These are phyloP conservation scores for Hylodesmum podocarpum DNA, from an alignment of 306 rosid genomes.

Conservation along the genomic window DNA sequence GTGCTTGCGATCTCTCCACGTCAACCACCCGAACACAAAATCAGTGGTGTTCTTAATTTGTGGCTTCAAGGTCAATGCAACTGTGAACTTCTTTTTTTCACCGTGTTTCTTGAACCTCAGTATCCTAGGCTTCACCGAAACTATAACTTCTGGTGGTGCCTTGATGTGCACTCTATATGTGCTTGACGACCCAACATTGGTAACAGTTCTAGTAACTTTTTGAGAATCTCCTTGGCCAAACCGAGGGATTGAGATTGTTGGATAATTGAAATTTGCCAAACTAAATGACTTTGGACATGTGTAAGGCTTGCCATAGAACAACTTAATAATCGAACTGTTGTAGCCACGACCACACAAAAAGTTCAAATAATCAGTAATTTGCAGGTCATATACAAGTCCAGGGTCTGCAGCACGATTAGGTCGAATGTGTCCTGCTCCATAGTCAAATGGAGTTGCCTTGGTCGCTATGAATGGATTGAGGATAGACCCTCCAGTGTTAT, in stretches of 20 bases:
- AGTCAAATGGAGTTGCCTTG: constrained; percentile 49
- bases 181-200: constrained; percentile 56
- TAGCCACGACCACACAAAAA: constrained; percentile 59
- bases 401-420: constrained; percentile 62
- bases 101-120: constrained; percentile 39
- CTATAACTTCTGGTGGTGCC: constrained; percentile 34
- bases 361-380: constrained; percentile 48
- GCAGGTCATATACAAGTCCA: constrained; percentile 60
- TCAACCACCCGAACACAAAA: constrained; percentile 39
- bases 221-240: not conserved
- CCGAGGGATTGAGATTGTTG: constrained; percentile 45
- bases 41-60: not conserved
- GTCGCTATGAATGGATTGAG: not conserved
- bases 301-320: constrained; percentile 26
- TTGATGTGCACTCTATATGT: constrained; percentile 33
- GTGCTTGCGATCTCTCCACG: constrained; percentile 46
- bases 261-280: constrained; percentile 57
- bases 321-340: constrained; percentile 9
- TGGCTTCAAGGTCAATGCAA: constrained; percentile 18
- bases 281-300: constrained; percentile 42
- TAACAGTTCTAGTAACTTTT: constrained; percentile 45
- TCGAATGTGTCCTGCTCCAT: constrained; percentile 57
- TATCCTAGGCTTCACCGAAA: constrained; percentile 38
- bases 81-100: constrained; percentile 48
- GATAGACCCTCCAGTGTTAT: constrained; percentile 11